Base-by-base conservation (phyloP, 306 rosid species). In the Cicer yamashitae region DNA sequence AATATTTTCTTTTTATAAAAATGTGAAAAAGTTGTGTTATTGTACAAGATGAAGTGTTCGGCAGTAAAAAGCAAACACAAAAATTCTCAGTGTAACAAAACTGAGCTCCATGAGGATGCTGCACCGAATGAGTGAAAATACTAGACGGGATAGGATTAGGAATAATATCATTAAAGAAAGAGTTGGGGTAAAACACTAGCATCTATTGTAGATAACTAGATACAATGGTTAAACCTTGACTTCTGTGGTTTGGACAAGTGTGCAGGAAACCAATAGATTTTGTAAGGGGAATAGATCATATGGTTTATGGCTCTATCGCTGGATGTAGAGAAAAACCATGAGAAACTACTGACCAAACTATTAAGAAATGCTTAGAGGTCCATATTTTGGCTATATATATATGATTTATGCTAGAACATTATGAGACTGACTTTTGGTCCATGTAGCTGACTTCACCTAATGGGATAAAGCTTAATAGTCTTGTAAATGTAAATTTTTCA, bases 401-500 rank as follows among this genome's bases (percentile, higher is more conserved):
- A 2, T 14, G 57, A 51, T 48, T 47, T 51, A 14, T 14, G 57
- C n/a, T 51, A 15, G 20, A 51, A 7, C 57, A 51, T 14, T 14
- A 7, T 14, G 57, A 51, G 37, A 30, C 37, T 8, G 10, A 7
- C 54, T 51, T 51, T 51, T 51, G 57, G 7, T 51, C 22, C 22
- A 14, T 14, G 57, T 14, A 51, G 20, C 57, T 18, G 15, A 51
- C 6, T 41, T 51, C 4, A 51, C 22, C 10, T 14, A 15, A 9
- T 14, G 57, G 7, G 57, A 51, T 51, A 14, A 51, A 51, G 0
- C 57, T 51, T 51, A 51, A 75, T 39, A 38, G 22, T 51, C 20
- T 38, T 8, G 4, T 37, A 38, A 74, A 75, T 12, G 7, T 15
- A 50, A 74, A 47, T 65, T 39, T 75, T 10, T 7, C 44, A 64